Conservation (phyloP, 768 basidiomycete genomes). For the Collybia mongolica region DNA sequence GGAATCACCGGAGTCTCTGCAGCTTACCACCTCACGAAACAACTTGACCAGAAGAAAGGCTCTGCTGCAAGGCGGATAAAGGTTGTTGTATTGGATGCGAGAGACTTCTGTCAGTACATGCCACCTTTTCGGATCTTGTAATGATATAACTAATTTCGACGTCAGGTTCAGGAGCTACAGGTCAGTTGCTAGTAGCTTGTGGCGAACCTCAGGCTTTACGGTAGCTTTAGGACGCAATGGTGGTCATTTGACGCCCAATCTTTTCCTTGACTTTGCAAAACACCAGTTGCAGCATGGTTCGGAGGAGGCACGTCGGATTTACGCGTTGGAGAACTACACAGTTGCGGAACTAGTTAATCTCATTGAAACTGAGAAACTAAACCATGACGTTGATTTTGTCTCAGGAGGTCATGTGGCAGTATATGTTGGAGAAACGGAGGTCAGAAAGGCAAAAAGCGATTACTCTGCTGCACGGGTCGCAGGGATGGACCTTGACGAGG, state of each 20-base stretch:
- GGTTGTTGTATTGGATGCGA: conserved; percentile 75
- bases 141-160: not conserved
- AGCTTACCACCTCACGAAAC: conserved; percentile 67
- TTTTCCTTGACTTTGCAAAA: conserved; percentile 44
- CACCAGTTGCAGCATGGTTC: conserved; percentile 39
- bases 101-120: conserved; percentile 75
- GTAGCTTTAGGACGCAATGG: conserved; percentile 65
- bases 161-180: conserved; percentile 75
- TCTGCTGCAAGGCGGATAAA: conserved; percentile 28
- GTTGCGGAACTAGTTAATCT: conserved; percentile 45
- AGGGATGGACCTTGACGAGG: conserved; percentile 43
- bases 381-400: conserved; percentile 59
- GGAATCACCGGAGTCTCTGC: conserved; percentile 77
- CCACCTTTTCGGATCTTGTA: conserved; percentile 1
- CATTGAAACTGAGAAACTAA: conserved; percentile 41
- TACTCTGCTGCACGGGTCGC: conserved; percentile 52
- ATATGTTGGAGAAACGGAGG: conserved; percentile 46
- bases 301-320: conserved; percentile 53
- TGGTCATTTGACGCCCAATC: conserved; percentile 62
- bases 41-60: conserved; percentile 15
- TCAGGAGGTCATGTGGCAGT: conserved; percentile 52
- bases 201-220: not conserved
- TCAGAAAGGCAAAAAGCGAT: conserved; percentile 36
- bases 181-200: conserved; percentile 30
- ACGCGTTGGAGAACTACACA: conserved; percentile 59